Evolutionary conservation across 345 rosid genomes (phyloP).

Genomic region (Arabidopsis arenosa): DNA sequence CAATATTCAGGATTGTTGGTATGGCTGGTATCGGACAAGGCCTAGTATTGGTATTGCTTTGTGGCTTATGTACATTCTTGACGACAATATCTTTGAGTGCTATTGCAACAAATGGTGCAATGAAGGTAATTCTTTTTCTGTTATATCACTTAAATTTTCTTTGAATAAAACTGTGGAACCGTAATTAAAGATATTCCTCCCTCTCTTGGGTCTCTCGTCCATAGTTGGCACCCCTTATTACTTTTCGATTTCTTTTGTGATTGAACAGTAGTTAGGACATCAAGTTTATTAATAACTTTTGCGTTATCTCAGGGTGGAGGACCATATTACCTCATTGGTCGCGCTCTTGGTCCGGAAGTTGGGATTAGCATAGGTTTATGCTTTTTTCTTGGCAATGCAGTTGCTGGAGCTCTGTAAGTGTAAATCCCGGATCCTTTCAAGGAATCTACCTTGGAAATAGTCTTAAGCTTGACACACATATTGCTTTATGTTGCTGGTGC

Average conservation of each 20-base stretch:
- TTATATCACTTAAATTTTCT: slow-evolving; percentile 2
- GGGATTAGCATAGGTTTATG: slow-evolving; percentile 99
- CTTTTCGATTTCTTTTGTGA: slow-evolving; percentile 21
- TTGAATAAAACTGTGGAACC: slow-evolving; percentile 11
- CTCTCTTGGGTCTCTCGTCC: slow-evolving; percentile 27
- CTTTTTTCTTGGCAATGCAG: slow-evolving; percentile 99
- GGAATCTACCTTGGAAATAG: slow-evolving; percentile 26
- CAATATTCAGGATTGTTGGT: slow-evolving; percentile 91
- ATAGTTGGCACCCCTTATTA: slow-evolving; percentile 17
- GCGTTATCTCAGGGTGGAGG: slow-evolving; percentile 70
- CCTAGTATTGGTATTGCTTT: slow-evolving; percentile 77
- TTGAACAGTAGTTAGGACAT: slow-evolving; percentile 14
- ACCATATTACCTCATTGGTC: slow-evolving; percentile 99
- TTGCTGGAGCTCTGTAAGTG: slow-evolving; percentile 99
- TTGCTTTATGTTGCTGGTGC: slow-evolving; percentile 33
- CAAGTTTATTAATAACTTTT: slow-evolving; percentile 26
- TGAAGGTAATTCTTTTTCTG: slow-evolving; percentile 70
- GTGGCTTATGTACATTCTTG: slow-evolving; percentile 94
- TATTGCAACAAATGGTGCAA: slow-evolving; percentile 99
- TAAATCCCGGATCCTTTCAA: slow-evolving; percentile 40
- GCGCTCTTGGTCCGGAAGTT: slow-evolving; percentile 99
- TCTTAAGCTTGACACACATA: slow-evolving; percentile 18
- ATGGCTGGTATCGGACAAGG: slow-evolving; percentile 96
- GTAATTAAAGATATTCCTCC: slow-evolving; percentile 19
- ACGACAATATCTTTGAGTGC: slow-evolving; percentile 96